Base-by-base conservation (phyloP, 2,329 filamentous ascomycete species). In the Beauveria asiatica region DNA sequence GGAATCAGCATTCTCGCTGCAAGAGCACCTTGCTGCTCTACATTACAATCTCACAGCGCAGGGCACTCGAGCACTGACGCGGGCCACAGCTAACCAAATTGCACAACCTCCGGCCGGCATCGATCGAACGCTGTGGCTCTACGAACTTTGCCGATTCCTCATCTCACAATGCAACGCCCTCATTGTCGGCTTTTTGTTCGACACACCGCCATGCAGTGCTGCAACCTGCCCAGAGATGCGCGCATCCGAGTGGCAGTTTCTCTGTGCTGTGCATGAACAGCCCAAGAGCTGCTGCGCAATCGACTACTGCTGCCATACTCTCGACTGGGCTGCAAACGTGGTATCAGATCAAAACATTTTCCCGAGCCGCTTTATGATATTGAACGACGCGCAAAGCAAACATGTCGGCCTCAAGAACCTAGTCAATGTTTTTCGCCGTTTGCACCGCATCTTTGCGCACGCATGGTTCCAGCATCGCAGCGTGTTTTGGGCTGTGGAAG, bases 261-360 rank as follows among this genome's bases (percentile, higher is more conserved):
- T 99, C 52, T 99, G 94, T 76, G 94, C 94, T 55, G 94, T 97
- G 3, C 94, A 99, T 72, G 93, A 97, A 70, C 89, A 92, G 54
- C 94, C 94, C 53, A 97, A 97, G 76, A 90, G 88, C 68, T 99
- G 94, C 78, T 97, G 93, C 74, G 94, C 94, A 56, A 97, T 99
- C 70, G 94, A 99, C 76, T 99, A 99, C 77, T 97, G 92, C 81
- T 97, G 93, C 73, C 94, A 99, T 72, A 99, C 94, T 0, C 86
- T 99, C 48, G 94, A 99, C 76, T 97, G 93, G 91, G 94, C 94
- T 3, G 92, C 91, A 61, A 96, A 95, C 68, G 89, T 93, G 21
- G 86, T 99, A 61, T 96, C 93, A 3, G 94, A 92, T 67, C 89
- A 91, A 59, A 97, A 97, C 78, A 89, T 94, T 70, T 99, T 99